phyloP scores from a whole-genome alignment of 805 yeast species.

The Myxozyma monticola region DNA sequence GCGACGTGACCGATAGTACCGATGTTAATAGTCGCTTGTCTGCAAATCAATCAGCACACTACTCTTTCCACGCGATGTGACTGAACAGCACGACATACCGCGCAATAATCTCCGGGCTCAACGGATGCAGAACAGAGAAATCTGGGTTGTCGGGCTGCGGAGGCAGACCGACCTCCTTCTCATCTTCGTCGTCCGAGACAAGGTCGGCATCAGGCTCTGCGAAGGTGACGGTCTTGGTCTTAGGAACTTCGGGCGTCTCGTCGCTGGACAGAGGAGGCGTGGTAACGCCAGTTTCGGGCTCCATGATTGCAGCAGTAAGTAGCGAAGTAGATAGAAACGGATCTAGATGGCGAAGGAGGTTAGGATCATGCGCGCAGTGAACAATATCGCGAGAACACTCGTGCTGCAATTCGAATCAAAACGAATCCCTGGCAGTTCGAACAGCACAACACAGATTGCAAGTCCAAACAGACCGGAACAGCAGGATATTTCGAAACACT shows the following conservation, averaged over 20 bases:
- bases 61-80: too few species aligned
- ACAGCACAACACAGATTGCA: too few species aligned
- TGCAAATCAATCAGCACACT: slow-evolving; percentile 35
- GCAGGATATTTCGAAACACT: too few species aligned
- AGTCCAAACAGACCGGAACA: too few species aligned
- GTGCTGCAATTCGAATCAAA: too few species aligned
- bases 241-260: slow-evolving; percentile 17
- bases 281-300: slow-evolving; percentile 26
- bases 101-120: slow-evolving; percentile 85
- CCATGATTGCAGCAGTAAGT: too few species aligned
- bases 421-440: too few species aligned
- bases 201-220: slow-evolving; percentile 58
- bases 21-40: slow-evolving; percentile 98
- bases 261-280: slow-evolving; percentile 28
- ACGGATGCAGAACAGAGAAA: slow-evolving; percentile 74
- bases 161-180: slow-evolving; percentile 95
- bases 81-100: too few species aligned
- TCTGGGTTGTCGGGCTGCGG: slow-evolving; percentile 93
- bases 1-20: slow-evolving; percentile 98
- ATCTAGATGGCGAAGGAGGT: too few species aligned
- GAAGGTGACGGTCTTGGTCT: slow-evolving; percentile 77
- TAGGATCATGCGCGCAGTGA: too few species aligned
- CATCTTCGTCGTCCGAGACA: slow-evolving; percentile 79
- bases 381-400: too few species aligned
- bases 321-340: too few species aligned